Evolutionary conservation across 1,139 yeast species (phyloP), one percentile per base, ranked within the genome.

Genomic region (Suhomyces atakaporum): DNA sequence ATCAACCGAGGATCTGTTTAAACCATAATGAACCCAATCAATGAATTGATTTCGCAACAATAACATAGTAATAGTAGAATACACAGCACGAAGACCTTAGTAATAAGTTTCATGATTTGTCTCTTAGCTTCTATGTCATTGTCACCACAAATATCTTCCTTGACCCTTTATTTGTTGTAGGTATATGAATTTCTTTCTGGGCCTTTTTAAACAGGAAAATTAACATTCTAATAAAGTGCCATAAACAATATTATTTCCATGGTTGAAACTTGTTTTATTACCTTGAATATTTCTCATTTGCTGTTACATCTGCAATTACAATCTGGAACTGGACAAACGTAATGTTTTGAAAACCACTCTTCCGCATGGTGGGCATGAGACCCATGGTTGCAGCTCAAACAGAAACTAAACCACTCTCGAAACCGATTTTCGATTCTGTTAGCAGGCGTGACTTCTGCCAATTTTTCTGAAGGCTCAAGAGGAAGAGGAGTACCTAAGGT

Each of bases 351-450:
- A 55, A 92, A 92, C 97, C 97, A 92, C 53, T 88, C 95, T 48
- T 85, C 89, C 0, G 97, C 97, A 58, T 92, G 97, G 11, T 84
- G 88, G 0, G 95, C 90, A 63, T 92, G 98, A 74, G 84, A 81
- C 1, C 97, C 96, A 54, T 92, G 97, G 55, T 84, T 87, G 57
- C 97, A 92, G 18, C 83, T 79, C 45, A 92, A 66, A 55, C 98
- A 92, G 60, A 88, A 88, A 47, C 94, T 86, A 47, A 92, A 89
- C 95, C 96, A 81, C 46, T 81, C 79, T 41, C 73, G 61, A 54
- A 79, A 75, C 40, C 66, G 65, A 29, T 63, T 62, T 34, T 62
- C 71, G 29, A 60, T 61, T 26, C 51, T 50, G 21, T 49, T 48
- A 7, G 47, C 49, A 16, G 42, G 14, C 3, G 53, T 44, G 12